A percentile compares a stretch with the other conserved stretches of the same genome.
Evolutionary conservation across 768 basidiomycete species (phyloP).

Genomic region (Kwoniella shandongensis): DNA sequence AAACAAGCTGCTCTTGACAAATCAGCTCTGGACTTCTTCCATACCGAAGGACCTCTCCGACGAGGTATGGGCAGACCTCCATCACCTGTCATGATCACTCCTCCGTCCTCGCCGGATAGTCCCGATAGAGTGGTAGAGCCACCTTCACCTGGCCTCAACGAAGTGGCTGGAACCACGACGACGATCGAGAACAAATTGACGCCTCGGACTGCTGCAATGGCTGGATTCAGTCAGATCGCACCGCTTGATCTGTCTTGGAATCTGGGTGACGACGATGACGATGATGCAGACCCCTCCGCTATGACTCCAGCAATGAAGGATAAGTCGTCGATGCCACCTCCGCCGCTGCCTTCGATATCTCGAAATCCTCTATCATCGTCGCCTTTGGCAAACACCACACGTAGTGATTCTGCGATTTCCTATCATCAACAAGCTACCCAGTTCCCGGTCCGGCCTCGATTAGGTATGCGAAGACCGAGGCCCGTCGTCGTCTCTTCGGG

Average conservation of each 20-base stretch:
- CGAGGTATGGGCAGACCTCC: slow-evolving; percentile 10
- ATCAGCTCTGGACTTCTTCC: slow-evolving; percentile 40
- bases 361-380: slow-evolving; percentile 1
- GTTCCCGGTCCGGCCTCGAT: slow-evolving; percentile 29
- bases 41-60: slow-evolving; percentile 22
- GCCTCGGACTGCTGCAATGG: slow-evolving; percentile 19
- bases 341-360: slow-evolving; percentile 29
- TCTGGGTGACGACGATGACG: slow-evolving; percentile 21
- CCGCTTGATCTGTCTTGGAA: slow-evolving; percentile 36
- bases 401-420: too few species aligned
- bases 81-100: slow-evolving; percentile 14
- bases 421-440: slow-evolving; percentile 26
- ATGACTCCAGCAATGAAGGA: slow-evolving; percentile 1
- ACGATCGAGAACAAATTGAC: neutral
- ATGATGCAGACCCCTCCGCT: slow-evolving; percentile 1
- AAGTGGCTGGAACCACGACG: neutral
- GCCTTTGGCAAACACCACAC: neutral
- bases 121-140: neutral
- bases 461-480: slow-evolving; percentile 20
- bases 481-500: slow-evolving; percentile 22
- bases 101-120: slow-evolving; percentile 23
- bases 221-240: slow-evolving; percentile 46
- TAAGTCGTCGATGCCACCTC: slow-evolving; percentile 33
- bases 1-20: slow-evolving; percentile 9
- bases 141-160: slow-evolving; percentile 13